Percentiles rank a stretch among this genome's conserved stretches.
Evolutionary conservation across 2,329 filamentous ascomycete species (phyloP).

Genomic region (Exophiala sp.): DNA sequence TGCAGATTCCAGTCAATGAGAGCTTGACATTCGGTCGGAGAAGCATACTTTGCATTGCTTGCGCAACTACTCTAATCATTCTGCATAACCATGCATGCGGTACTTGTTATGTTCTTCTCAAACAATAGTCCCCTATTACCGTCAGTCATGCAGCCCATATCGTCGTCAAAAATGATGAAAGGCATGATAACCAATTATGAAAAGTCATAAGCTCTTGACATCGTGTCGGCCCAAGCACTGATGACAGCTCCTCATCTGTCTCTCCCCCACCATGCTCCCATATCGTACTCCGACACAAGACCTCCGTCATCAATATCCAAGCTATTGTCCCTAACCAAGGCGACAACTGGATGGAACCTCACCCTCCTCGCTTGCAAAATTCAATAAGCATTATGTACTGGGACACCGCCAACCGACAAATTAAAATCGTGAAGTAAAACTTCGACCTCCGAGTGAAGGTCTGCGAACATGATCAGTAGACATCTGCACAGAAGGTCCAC

Average conservation of each 20-base stretch:
- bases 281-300: background rate
- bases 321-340: background rate
- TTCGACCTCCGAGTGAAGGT: slow-evolving; percentile 23
- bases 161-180: slow-evolving; percentile 17
- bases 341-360: background rate
- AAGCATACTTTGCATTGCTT: slow-evolving; percentile 21
- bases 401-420: slow-evolving; percentile 4
- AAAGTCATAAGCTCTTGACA: slow-evolving; percentile 24
- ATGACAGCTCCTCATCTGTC: background rate
- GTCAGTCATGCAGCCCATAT: slow-evolving; percentile 23
- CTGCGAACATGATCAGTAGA: slow-evolving; percentile 13
- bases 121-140: slow-evolving; percentile 13
- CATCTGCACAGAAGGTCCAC: slow-evolving; percentile 11
- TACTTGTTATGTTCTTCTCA: background rate
- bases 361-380: background rate
- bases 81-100: slow-evolving; percentile 1
- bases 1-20: too few relatives aligned
- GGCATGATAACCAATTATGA: slow-evolving; percentile 4
- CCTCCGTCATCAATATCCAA: background rate
- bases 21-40: background rate
- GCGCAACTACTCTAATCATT: slow-evolving; percentile 19
- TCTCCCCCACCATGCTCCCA: background rate
- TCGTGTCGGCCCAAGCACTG: slow-evolving; percentile 7
- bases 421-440: slow-evolving; percentile 24
- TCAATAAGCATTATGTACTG: slow-evolving; percentile 2